phyloP scores from a whole-genome alignment of 1,139 yeast genomes.

The Magnusiomyces ingens region DNA sequence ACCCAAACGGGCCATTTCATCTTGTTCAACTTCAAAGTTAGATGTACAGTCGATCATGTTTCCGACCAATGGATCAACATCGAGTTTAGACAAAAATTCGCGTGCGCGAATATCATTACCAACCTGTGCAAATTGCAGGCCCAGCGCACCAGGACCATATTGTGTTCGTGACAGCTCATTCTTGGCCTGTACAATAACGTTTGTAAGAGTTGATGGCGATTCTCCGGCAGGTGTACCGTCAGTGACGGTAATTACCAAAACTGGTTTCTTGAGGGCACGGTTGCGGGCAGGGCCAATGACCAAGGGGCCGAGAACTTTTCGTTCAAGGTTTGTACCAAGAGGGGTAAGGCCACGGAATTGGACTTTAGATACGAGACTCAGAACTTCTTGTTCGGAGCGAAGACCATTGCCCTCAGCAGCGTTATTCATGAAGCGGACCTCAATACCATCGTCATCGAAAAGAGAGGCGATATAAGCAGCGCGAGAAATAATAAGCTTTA shows the following conservation, averaged over 20 bases:
- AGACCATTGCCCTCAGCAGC: slow-evolving; percentile 27
- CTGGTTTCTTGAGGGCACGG: slow-evolving; percentile 28
- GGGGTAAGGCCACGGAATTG: slow-evolving; percentile 32
- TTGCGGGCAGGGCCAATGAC: slow-evolving; percentile 27
- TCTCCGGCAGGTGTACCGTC: slow-evolving; percentile 35
- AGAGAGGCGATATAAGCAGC: slow-evolving; percentile 31
- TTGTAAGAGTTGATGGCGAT: slow-evolving; percentile 23
- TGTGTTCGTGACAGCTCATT: slow-evolving; percentile 21
- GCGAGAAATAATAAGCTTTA: slow-evolving; percentile 30
- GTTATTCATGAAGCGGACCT: slow-evolving; percentile 31
- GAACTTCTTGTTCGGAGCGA: slow-evolving; percentile 27
- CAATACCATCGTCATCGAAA: slow-evolving; percentile 33
- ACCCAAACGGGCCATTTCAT: slow-evolving; percentile 31
- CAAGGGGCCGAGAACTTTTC: slow-evolving; percentile 30
- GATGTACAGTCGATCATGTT: slow-evolving; percentile 32
- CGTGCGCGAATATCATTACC: slow-evolving; percentile 32
- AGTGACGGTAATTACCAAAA: slow-evolving; percentile 30
- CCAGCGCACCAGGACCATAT: slow-evolving; percentile 31
- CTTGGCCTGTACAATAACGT: slow-evolving; percentile 29
- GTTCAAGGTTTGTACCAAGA: slow-evolving; percentile 28
- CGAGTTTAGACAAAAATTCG: slow-evolving; percentile 29
- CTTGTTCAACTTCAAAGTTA: slow-evolving; percentile 33
- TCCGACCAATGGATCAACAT: slow-evolving; percentile 30
- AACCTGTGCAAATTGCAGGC: slow-evolving; percentile 34
- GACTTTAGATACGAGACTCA: slow-evolving; percentile 24